Evolutionary conservation across 345 rosid species (phyloP).

Genomic region (Salix caprea): DNA sequence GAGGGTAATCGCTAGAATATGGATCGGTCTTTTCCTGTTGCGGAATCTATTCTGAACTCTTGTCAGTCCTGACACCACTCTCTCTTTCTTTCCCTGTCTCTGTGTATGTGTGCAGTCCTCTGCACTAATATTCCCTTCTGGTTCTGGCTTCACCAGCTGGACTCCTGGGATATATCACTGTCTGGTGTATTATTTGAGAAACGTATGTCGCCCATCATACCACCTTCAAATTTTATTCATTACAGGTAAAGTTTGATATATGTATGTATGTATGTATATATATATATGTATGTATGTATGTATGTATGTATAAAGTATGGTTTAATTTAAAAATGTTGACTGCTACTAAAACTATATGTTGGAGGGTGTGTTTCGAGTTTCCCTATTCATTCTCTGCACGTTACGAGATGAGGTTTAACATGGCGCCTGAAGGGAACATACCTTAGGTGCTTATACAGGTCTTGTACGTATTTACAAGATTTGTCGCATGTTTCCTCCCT

Average conservation of each 20-base stretch:
- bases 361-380: constrained; percentile 14
- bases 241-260: neutral
- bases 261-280: neutral
- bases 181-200: neutral
- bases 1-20: neutral
- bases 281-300: no score
- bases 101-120: constrained; percentile 2
- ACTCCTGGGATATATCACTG: constrained; percentile 3
- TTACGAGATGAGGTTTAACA: neutral
- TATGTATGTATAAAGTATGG: neutral
- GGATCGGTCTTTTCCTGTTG: constrained; percentile 16
- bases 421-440: constrained; percentile 18
- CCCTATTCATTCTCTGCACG: constrained; percentile 30
- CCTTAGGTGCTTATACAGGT: neutral
- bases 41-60: constrained; percentile 42
- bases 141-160: constrained; percentile 21
- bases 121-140: constrained; percentile 40
- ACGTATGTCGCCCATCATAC: neutral
- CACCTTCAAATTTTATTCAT: neutral
- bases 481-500: neutral
- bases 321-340: neutral
- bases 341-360: neutral
- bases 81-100: constrained; percentile 1
- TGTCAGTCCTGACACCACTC: constrained; percentile 27
- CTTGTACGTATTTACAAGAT: neutral